A percentile compares a stretch with the other conserved stretches of the same genome.
Evolutionary conservation across 257 asterid species (phyloP).

Genomic region (Plantago ovata): DNA sequence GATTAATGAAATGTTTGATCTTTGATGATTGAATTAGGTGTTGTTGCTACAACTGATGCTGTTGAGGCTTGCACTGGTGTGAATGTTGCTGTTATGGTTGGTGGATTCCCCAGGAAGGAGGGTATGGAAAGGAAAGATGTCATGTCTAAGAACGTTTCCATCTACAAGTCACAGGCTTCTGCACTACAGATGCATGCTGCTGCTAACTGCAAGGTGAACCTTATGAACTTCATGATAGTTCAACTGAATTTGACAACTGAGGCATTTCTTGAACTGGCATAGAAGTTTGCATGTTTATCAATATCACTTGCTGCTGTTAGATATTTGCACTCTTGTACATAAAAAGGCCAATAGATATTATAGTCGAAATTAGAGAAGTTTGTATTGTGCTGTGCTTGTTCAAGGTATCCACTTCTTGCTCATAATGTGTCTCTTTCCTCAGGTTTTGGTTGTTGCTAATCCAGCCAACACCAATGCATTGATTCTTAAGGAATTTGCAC

Average conservation of each 20-base stretch:
- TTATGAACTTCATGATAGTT: background rate
- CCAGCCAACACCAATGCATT: constrained; percentile 96
- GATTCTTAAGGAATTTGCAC: constrained; percentile 87
- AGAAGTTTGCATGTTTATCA: too few relatives aligned
- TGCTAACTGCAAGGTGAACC: constrained; percentile 80
- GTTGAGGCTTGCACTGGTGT: constrained; percentile 87
- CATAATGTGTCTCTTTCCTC: constrained; percentile 13
- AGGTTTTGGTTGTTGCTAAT: constrained; percentile 97
- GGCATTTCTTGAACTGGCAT: too few relatives aligned
- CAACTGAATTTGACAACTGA: background rate
- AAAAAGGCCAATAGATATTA: too few relatives aligned
- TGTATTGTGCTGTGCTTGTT: too few relatives aligned
- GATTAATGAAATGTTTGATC: background rate
- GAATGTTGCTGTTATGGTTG: constrained; percentile 87
- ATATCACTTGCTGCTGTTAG: too few relatives aligned
- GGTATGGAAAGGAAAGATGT: constrained; percentile 98
- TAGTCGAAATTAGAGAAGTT: too few relatives aligned
- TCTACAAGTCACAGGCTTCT: constrained; percentile 91
- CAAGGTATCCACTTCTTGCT: constrained; percentile 1
- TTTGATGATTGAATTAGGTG: constrained; percentile 49
- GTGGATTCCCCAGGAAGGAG: constrained; percentile 97
- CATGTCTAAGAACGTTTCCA: constrained; percentile 91
- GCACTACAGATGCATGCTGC: constrained; percentile 94
- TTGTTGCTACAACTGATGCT: constrained; percentile 88
- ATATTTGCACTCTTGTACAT: too few relatives aligned